These are phyloP conservation scores for Gaultheria prostrata DNA, from an alignment of 148 eudicot species.

Conservation along the genomic window DNA sequence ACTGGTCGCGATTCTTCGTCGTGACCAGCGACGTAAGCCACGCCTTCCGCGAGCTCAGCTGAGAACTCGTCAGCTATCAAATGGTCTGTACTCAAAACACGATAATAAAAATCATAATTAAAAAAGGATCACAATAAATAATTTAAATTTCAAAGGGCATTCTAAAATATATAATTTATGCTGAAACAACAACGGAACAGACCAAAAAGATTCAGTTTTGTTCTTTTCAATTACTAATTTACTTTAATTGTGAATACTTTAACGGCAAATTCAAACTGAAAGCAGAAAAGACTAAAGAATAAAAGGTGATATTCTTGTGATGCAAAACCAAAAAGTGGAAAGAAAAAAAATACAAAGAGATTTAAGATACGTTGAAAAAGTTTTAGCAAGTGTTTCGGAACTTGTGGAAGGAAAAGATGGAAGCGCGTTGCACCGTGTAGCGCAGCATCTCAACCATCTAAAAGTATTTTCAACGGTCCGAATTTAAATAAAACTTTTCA, in stretches of 20 bases:
- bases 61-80: conserved; percentile 95
- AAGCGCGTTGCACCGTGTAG: too few species aligned
- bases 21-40: conserved; percentile 91
- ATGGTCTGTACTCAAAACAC: conserved; percentile 37
- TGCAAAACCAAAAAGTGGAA: conserved; percentile 10
- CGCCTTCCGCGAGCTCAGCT: conserved; percentile 84
- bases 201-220: too few species aligned
- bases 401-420: not conserved
- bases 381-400: not conserved
- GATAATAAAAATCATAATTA: not conserved
- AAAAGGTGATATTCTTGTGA: conserved; percentile 25
- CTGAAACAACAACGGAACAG: too few species aligned
- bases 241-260: conserved; percentile 22
- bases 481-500: too few species aligned
- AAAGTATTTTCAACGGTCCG: too few species aligned
- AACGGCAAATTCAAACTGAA: conserved; percentile 11
- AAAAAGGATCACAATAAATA: too few species aligned
- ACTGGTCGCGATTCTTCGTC: conserved; percentile 85
- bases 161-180: too few species aligned
- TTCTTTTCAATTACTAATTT: too few species aligned
- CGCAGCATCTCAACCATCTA: too few species aligned
- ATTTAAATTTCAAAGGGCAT: not conserved
- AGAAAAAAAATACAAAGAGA: not conserved
- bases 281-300: not conserved
- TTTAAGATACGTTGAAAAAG: conserved; percentile 15